phyloP scores from a whole-genome alignment of 768 basidiomycete genomes.

The Psilocybe cyanescens region DNA sequence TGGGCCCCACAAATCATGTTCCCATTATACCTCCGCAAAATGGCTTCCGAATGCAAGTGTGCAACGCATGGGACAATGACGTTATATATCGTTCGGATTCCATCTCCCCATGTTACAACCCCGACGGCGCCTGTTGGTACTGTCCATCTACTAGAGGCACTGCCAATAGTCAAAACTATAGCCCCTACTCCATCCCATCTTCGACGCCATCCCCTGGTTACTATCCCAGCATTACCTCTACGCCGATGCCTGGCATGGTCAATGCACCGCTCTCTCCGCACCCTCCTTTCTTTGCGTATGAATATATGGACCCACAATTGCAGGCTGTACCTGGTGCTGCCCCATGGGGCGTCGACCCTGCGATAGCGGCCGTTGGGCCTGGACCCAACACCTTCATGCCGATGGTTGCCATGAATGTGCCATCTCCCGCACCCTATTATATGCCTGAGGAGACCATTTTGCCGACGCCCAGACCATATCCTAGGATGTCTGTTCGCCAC shows the following conservation, averaged over 20 bases:
- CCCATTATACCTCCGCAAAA: not conserved
- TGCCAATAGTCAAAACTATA: slow-evolving; percentile 5
- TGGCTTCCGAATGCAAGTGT: slow-evolving; percentile 4
- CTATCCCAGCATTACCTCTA: slow-evolving; percentile 9
- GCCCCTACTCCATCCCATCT: slow-evolving; percentile 11
- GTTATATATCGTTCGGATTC: slow-evolving; percentile 17
- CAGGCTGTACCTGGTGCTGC: slow-evolving; percentile 7
- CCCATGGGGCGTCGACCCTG: slow-evolving; percentile 19
- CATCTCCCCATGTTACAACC: slow-evolving; percentile 17
- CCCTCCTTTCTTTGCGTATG: slow-evolving; percentile 9
- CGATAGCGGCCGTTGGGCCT: slow-evolving; percentile 16
- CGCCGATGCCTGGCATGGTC: slow-evolving; percentile 5
- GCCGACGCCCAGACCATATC: not conserved
- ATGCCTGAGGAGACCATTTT: slow-evolving; percentile 7
- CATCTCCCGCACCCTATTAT: slow-evolving; percentile 8
- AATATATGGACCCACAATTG: slow-evolving; percentile 18
- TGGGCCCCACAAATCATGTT: not conserved
- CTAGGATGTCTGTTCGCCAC: not conserved
- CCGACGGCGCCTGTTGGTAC: slow-evolving; percentile 27
- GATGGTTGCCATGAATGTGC: not conserved
- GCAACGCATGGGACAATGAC: slow-evolving; percentile 13
- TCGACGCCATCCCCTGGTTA: slow-evolving; percentile 9
- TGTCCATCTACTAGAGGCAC: slow-evolving; percentile 31
- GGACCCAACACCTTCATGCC: not conserved
- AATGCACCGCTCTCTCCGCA: slow-evolving; percentile 8